These are phyloP conservation scores for Tetraselmis striata DNA, from an alignment of 139 green algal genomes.

Conservation along the genomic window DNA sequence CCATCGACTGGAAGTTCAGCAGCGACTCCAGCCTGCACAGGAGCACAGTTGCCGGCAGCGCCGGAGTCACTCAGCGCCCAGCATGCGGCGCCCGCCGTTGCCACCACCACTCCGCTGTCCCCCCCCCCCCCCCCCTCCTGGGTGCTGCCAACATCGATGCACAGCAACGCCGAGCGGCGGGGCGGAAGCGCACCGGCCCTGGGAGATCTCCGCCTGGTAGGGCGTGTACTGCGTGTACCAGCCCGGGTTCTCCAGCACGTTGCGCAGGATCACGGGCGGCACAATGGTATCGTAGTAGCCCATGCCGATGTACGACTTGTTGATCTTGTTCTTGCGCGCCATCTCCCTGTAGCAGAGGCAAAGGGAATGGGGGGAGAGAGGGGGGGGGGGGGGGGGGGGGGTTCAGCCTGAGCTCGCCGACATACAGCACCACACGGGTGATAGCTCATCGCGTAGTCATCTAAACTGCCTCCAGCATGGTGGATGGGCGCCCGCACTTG, in stretches of 20 bases:
- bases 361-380: too few species aligned
- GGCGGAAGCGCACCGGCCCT: constrained; percentile 73
- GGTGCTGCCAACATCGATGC: neutral
- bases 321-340: constrained; percentile 93
- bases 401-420: too few species aligned
- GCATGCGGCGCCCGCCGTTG: too few species aligned
- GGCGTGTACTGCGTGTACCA: constrained; percentile 99
- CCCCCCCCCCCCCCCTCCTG: too few species aligned
- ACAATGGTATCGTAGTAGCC: constrained; percentile 94
- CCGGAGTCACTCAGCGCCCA: too few species aligned
- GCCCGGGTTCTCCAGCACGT: constrained; percentile 98
- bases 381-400: too few species aligned
- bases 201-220: constrained; percentile 94
- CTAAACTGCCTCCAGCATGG: too few species aligned
- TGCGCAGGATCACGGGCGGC: constrained; percentile 92
- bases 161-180: too few species aligned
- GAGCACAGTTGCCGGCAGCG: too few species aligned
- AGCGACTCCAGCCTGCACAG: constrained; percentile 91
- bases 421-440: too few species aligned
- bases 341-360: constrained; percentile 73
- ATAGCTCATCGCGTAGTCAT: too few species aligned
- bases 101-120: too few species aligned
- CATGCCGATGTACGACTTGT: constrained; percentile 95
- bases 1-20: constrained; percentile 98
- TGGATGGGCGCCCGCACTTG: constrained; percentile 44